Evolutionary conservation across 345 rosid species (phyloP), one percentile per base, ranked within the genome.

Genomic region (Aquilaria malaccensis): DNA sequence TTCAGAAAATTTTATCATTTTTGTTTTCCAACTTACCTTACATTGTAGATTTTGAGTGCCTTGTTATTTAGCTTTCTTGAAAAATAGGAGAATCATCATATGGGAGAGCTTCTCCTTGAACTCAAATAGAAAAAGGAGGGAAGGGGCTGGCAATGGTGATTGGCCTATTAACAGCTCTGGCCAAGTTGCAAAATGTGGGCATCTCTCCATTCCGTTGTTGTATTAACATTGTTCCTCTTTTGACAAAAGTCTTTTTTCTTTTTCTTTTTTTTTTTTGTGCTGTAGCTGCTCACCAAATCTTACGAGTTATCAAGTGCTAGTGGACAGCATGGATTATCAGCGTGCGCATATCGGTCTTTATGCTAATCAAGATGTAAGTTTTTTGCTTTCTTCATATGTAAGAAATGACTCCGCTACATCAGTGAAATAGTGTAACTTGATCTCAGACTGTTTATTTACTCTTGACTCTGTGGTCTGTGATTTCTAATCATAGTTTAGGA

Each of bases 221-320:
- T 3, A 30, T 47, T 3, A 54, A 50, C 2, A 10, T 51, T 54
- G 10, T 41, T 2, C 58, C 13, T 61, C n/a, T 56, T 30, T 56
- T 50, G 61, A 58, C 72, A 30, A 13, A 13, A 22, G 22, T 22
- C 22, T 9, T 69, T 22, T 31, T 41, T n/a, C 13, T 47, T 48
- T 57, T 55, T 50, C 47, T 0, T 60, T 12, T 55, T 9, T 56
- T 67, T 55, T 72, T 67, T 67, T 55, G 47, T 33, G 41, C 14
- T 7, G 33, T 72, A 95, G 99, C 79, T 95, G 99, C 84, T 79
- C 71, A 11, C 94, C 98, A 7, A 95, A 95, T 79, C 98, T 91
- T 54, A 76, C 73, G 59, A 82, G 72, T 61, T 76, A 82, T 70
- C 99, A 89, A 82, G 98, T 95, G 70, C 80, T 95, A 30, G 78